Evolutionary conservation across 2,329 filamentous ascomycete species (phyloP).

Genomic region (Alternaria arbusti): DNA sequence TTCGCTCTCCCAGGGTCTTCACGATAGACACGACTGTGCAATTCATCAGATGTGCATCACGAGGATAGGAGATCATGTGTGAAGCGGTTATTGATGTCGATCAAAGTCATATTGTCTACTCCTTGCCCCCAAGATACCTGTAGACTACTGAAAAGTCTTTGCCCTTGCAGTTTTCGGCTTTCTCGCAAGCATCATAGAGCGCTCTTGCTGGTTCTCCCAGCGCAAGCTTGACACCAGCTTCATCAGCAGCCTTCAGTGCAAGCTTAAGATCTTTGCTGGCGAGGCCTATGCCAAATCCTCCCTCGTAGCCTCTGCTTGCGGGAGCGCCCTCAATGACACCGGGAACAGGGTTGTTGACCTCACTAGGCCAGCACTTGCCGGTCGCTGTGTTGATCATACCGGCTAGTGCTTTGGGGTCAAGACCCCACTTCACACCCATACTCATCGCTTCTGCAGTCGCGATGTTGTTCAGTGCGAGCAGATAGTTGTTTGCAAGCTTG

Average conservation of each 20-base stretch:
- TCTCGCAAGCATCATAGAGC: conserved; percentile 55
- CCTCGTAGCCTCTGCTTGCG: conserved; percentile 71
- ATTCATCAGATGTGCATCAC: neutral
- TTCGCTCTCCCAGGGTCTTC: neutral
- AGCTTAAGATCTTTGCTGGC: conserved; percentile 59
- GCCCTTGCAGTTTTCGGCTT: conserved; percentile 53
- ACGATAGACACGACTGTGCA: neutral
- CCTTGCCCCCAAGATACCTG: conserved; percentile 56
- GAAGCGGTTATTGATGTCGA: neutral
- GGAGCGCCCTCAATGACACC: conserved; percentile 81
- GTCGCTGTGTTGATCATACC: conserved; percentile 92
- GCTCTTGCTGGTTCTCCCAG: conserved; percentile 54
- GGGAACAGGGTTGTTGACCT: conserved; percentile 92
- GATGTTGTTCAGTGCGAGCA: conserved; percentile 91
- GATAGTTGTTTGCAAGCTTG: conserved; percentile 97
- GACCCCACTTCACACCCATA: conserved; percentile 67
- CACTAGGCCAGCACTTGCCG: conserved; percentile 94
- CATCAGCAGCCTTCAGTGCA: conserved; percentile 55
- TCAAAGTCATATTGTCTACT: conserved; percentile 29
- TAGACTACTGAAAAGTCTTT: conserved; percentile 60
- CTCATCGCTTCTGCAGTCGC: conserved; percentile 72
- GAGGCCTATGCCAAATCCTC: conserved; percentile 58
- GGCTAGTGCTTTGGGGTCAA: conserved; percentile 72
- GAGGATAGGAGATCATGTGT: neutral
- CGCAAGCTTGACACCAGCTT: conserved; percentile 53